phyloP scores from a whole-genome alignment of 192 early-diverging fungal species.

The Backusella luteola region DNA sequence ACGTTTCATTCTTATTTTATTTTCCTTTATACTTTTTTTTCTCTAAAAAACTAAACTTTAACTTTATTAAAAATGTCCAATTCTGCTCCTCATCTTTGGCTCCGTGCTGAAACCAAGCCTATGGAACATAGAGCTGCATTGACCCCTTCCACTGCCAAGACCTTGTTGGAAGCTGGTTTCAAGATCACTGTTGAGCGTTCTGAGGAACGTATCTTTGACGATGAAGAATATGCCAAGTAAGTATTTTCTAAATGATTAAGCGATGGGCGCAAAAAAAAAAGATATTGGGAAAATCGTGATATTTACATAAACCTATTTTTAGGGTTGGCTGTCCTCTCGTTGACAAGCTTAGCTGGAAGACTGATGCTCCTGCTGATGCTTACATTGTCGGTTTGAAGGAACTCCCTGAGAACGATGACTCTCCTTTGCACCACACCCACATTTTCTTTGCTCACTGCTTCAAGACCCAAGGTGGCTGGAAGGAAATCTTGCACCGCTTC shows the following conservation, averaged over 20 bases:
- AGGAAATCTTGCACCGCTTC: constrained; percentile 84
- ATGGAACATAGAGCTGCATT: constrained; percentile 94
- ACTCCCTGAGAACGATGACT: constrained; percentile 89
- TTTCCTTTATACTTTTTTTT: background rate
- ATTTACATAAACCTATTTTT: constrained; percentile 2
- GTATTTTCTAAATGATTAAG: background rate
- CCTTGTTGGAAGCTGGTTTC: constrained; percentile 79
- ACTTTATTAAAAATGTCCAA: background rate
- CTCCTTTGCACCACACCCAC: constrained; percentile 88
- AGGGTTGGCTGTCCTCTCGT: constrained; percentile 83
- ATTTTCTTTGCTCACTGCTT: constrained; percentile 99
- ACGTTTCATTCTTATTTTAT: constrained; percentile 1
- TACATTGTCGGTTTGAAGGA: constrained; percentile 97
- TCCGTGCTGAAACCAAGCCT: constrained; percentile 96
- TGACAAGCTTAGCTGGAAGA: constrained; percentile 78
- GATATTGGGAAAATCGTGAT: background rate
- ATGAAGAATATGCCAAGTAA: constrained; percentile 82
- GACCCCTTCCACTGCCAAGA: constrained; percentile 82
- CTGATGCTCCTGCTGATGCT: constrained; percentile 81
- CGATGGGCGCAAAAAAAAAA: background rate
- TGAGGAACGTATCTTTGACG: constrained; percentile 82
- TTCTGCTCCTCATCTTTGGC: constrained; percentile 70
- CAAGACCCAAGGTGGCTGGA: constrained; percentile 95
- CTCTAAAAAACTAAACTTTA: background rate
- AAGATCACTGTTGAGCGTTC: constrained; percentile 88